These are phyloP conservation scores for Dispira simplex DNA, from an alignment of 192 early-diverging fungal genomes.

Conservation along the genomic window DNA sequence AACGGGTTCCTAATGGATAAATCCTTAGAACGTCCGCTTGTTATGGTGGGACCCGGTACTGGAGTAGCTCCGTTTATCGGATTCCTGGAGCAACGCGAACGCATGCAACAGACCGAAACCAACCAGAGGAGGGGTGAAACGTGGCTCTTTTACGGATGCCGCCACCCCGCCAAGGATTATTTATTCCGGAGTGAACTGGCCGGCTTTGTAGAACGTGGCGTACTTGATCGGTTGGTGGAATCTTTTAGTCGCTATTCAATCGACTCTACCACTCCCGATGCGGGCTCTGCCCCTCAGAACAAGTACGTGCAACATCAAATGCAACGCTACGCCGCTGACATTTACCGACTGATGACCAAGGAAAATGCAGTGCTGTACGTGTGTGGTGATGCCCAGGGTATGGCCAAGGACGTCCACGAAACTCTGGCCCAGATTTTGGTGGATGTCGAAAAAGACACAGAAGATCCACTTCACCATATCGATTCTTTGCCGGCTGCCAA, in stretches of 20 bases:
- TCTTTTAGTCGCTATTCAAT: conserved; percentile 44
- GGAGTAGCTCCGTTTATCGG: conserved; percentile 87
- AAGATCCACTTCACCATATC: conserved; percentile 15
- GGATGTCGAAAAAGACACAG: conserved; percentile 19
- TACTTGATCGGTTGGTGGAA: conserved; percentile 39
- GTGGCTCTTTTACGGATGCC: conserved; percentile 75
- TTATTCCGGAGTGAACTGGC: conserved; percentile 52
- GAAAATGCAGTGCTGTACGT: conserved; percentile 55
- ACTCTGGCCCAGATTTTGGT: conserved; percentile 48
- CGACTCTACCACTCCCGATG: conserved; percentile 12
- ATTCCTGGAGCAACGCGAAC: conserved; percentile 66
- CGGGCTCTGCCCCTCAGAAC: conserved; percentile 11
- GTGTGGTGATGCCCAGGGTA: conserved; percentile 75
- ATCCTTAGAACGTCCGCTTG: conserved; percentile 39
- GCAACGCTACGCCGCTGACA: conserved; percentile 26
- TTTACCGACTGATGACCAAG: conserved; percentile 39
- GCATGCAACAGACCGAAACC: conserved; percentile 25
- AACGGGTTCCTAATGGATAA: conserved; percentile 53
- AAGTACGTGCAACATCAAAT: conserved; percentile 82
- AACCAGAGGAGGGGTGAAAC: conserved; percentile 9
- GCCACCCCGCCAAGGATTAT: conserved; percentile 47
- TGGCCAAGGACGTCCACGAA: conserved; percentile 77
- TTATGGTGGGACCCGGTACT: conserved; percentile 88
- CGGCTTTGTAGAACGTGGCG: conserved; percentile 25
- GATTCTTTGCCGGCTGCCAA: conserved; percentile 28